These are phyloP conservation scores for Hygrocybe coccinea DNA, from an alignment of 768 basidiomycete genomes.

Conservation along the genomic window DNA sequence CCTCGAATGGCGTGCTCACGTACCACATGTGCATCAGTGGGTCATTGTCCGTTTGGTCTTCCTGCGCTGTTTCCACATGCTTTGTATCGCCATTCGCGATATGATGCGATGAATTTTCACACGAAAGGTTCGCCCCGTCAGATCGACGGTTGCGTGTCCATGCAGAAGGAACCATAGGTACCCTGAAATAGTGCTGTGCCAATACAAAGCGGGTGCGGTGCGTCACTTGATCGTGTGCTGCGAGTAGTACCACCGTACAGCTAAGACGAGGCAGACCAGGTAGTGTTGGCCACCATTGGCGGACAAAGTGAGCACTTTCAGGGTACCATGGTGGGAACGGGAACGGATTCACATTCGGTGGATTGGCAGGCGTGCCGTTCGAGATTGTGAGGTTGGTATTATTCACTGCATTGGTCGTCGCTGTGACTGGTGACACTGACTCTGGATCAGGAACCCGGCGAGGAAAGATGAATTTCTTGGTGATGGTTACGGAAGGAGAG, in stretches of 20 bases:
- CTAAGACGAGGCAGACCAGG: slow-evolving; percentile 60
- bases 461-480: slow-evolving; percentile 53
- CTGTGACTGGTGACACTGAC: not conserved
- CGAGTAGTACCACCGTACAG: slow-evolving; percentile 67
- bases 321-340: slow-evolving; percentile 67
- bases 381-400: not conserved
- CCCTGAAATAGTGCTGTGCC: slow-evolving; percentile 72
- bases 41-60: slow-evolving; percentile 33
- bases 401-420: slow-evolving; percentile 6
- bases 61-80: not conserved
- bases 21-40: slow-evolving; percentile 68
- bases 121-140: no score
- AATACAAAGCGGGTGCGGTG: slow-evolving; percentile 60
- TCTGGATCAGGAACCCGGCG: slow-evolving; percentile 2
- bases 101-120: not conserved
- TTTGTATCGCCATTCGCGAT: no score
- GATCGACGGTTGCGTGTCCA: not conserved
- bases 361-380: slow-evolving; percentile 1
- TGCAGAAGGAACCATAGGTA: slow-evolving; percentile 41
- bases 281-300: slow-evolving; percentile 76
- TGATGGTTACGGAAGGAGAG: slow-evolving; percentile 42
- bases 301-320: slow-evolving; percentile 70
- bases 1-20: slow-evolving; percentile 64
- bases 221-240: slow-evolving; percentile 55
- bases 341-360: slow-evolving; percentile 49